A percentile compares a stretch with the other conserved stretches of the same genome.
These are phyloP conservation scores for Fagopyrum tataricum DNA, from an alignment of 148 eudicot species.

Conservation along the genomic window DNA sequence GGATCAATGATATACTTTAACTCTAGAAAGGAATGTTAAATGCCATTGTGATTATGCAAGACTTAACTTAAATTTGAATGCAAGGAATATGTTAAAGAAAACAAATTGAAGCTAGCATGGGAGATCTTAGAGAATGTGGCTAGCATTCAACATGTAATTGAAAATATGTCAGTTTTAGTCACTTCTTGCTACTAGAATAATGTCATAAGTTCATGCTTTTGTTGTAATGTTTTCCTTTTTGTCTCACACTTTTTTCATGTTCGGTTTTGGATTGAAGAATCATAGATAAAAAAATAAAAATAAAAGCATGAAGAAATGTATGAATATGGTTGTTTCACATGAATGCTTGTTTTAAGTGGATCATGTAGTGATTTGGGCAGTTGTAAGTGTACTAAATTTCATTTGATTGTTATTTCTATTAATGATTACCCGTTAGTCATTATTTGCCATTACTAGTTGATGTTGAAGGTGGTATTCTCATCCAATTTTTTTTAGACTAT, in stretches of 20 bases:
- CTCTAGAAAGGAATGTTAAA: slow-evolving; percentile 58
- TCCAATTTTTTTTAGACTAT: no score
- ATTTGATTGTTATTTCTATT: not conserved
- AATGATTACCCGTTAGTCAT: not conserved
- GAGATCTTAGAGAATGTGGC: slow-evolving; percentile 68
- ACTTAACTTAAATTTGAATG: no score
- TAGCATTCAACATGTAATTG: slow-evolving; percentile 56
- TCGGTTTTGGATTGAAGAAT: not conserved
- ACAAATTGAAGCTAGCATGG: no score
- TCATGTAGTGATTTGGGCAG: not conserved
- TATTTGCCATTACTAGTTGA: no score
- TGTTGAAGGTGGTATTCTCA: no score
- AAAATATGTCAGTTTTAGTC: slow-evolving; percentile 70
- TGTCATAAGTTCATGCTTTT: slow-evolving; percentile 6
- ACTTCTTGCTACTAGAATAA: slow-evolving; percentile 30
- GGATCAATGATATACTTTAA: slow-evolving; percentile 92
- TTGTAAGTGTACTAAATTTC: not conserved
- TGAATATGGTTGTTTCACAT: not conserved
- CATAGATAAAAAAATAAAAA: not conserved
- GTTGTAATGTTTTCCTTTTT: slow-evolving; percentile 16
- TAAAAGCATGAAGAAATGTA: slow-evolving; percentile 10
- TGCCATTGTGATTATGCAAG: slow-evolving; percentile 88
- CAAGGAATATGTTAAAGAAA: no score
- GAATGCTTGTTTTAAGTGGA: not conserved
- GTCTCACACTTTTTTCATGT: not conserved